Percentiles rank a stretch among this genome's conserved stretches.
Conservation (phyloP, 2,329 filamentous ascomycete species). For the Arthroderma sp. region DNA sequence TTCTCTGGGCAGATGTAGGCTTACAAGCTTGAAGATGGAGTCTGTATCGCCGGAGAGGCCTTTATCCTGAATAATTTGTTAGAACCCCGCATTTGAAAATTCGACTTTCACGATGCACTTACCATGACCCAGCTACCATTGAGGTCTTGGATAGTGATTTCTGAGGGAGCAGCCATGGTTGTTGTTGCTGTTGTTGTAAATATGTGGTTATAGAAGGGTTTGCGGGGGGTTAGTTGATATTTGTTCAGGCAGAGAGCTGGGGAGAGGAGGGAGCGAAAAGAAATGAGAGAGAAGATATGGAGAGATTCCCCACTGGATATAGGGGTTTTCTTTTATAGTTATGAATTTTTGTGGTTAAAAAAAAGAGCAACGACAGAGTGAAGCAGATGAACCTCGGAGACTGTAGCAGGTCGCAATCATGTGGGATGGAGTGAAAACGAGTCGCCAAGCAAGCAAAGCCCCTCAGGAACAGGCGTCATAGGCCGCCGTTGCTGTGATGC, state of each 20-base stretch:
- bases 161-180: conserved; percentile 56
- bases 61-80: conserved; percentile 49
- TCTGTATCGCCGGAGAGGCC: conserved; percentile 56
- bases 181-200: conserved; percentile 15
- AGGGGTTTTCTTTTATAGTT: too few relatives aligned
- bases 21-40: conserved; percentile 50
- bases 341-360: too few relatives aligned
- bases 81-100: conserved; percentile 1
- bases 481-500: too few relatives aligned
- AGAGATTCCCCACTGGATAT: not conserved
- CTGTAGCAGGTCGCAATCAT: too few relatives aligned
- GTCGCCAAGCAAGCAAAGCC: too few relatives aligned
- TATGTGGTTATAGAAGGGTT: conserved; percentile 13
- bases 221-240: not conserved
- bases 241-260: not conserved
- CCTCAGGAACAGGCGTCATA: too few relatives aligned
- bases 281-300: not conserved
- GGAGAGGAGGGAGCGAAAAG: not conserved
- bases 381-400: too few relatives aligned
- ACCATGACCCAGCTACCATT: conserved; percentile 59
- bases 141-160: conserved; percentile 54
- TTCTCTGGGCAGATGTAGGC: conserved; percentile 1
- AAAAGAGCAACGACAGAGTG: too few relatives aligned
- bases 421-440: too few relatives aligned
- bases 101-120: conserved; percentile 17